Evolutionary conservation across 1,284 basidiomycete species (phyloP), one percentile per base, ranked within the genome.

Genomic region (Pseudozyma sp.): DNA sequence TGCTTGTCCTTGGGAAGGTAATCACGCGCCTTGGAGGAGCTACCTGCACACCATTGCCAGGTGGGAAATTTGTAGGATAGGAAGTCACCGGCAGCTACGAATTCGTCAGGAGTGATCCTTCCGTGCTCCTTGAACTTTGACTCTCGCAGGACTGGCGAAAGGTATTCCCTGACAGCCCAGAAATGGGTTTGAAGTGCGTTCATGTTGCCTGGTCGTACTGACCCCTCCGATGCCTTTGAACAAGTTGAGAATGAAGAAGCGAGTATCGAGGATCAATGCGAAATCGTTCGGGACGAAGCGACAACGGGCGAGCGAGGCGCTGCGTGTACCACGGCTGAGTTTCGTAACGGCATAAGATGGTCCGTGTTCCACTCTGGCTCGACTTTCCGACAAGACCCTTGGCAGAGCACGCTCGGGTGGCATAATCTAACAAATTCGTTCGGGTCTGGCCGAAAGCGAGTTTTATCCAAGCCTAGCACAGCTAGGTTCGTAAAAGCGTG

Each of bases 41-140:
- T 94, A 34, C 79, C 79, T 2, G 68, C 55, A 29, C 69, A 71
- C 82, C 82, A 84, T 45, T 80, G 76, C 82, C 81, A 84, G n/a
- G 81, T 79, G 1, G 82, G 81, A 50, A 82, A 81, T 63, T 81
- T 80, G 75, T 82, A 79, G 7, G 77, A 68, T 2, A 84, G 57
- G 31, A 82, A 83, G 58, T 84, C 81, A n/a, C 82, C 82, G 1
- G 82, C 81, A 3, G 74, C 75, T 16, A 84, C 82, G 40, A 84
- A 84, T 44, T 84, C 82, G 46, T 84, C 94, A 70, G 94, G 95
- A 16, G 93, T 97, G 82, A 97, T 96, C 58, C 95, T 88, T 11
- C 96, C 96, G 83, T 97, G 94, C 85, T 99, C 96, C 85, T 97
- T 98, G 88, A 99, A 99, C 85, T 98, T 98, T 87, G 92, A 94